phyloP scores from a whole-genome alignment of 2,329 filamentous ascomycete species.

The Emydomyces testavorans region DNA sequence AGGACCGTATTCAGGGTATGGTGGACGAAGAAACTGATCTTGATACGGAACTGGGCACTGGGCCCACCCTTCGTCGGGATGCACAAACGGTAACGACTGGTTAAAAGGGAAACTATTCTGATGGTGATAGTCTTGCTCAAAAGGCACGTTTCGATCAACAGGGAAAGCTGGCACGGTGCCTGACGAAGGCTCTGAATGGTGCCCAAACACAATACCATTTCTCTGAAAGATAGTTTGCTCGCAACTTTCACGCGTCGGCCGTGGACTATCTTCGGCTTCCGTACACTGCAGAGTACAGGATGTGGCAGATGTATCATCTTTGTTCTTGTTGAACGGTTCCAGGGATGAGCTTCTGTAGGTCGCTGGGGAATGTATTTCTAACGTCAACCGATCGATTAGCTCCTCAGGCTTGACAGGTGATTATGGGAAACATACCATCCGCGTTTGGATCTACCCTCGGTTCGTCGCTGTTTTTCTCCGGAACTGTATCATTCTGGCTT shows the following conservation, averaged over 20 bases:
- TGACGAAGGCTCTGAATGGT: neutral
- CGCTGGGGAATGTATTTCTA: neutral
- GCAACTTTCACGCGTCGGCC: neutral
- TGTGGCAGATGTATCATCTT: neutral
- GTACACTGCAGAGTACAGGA: neutral
- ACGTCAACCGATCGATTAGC: neutral
- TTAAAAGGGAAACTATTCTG: neutral
- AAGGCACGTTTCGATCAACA: too few species aligned
- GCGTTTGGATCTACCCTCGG: neutral
- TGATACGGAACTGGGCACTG: neutral
- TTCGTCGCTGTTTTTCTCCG: neutral
- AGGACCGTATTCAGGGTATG: neutral
- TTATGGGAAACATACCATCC: neutral
- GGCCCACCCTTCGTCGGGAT: neutral
- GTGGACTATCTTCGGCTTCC: neutral
- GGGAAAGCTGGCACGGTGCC: neutral
- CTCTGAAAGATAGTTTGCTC: slow-evolving; percentile 1
- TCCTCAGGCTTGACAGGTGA: neutral
- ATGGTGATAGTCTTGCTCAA: neutral
- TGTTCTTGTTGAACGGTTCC: neutral
- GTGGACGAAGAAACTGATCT: neutral
- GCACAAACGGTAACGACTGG: neutral
- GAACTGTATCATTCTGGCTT: neutral
- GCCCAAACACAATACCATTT: slow-evolving; percentile 3
- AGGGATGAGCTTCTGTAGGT: neutral